Base-by-base conservation (phyloP, 441 rosid genomes). In the Dalechampia spathulata region DNA sequence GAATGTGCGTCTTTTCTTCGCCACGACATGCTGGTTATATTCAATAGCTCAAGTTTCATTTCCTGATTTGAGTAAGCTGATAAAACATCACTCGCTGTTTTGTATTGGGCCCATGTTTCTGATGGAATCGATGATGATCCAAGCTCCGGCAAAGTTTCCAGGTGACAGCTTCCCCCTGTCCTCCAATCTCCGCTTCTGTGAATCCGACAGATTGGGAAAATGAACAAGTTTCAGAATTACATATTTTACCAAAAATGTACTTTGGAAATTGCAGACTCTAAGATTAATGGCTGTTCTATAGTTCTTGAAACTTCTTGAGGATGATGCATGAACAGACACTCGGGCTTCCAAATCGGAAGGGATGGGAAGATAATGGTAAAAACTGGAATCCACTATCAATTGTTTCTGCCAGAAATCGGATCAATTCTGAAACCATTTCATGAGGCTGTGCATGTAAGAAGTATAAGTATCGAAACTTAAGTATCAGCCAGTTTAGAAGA, bases 1-100 rank as follows among this genome's bases (percentile, higher is more conserved):
- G 90, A 74, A 38, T 92, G 99, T 34, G 97, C 99, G 16, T 92
- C 97, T 70, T 89, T 89, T 73, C 99, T 81, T 62, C 49, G 73
- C 9, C 83, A 86, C 5, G 87, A 62, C 94, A 92, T 80, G 7
- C 58, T 42, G 1, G 97, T 89, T 23, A 92, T 64, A 41, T 92
- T 86, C 77, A 89, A 55, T 47, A 92, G 25, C 46, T 66, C 49
- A 2, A 77, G 48, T 47, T 71, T 73, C 61, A 34, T 59, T 11
- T 19, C 54, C 20, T 46, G 64, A 27, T 64, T 75, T 21, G 75
- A 61, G 66, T 65, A 54, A 57, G 61, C 60, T 45, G 80, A 68
- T 63, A 89, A 57, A 55, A 82, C 78, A 26, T 73, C 80, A 19
- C 50, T 48, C 40, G 68, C 71, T 51, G 80, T 72, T 69, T 72